These are phyloP conservation scores for Mycena alexandri DNA, from an alignment of 768 basidiomycete genomes.

Conservation along the genomic window DNA sequence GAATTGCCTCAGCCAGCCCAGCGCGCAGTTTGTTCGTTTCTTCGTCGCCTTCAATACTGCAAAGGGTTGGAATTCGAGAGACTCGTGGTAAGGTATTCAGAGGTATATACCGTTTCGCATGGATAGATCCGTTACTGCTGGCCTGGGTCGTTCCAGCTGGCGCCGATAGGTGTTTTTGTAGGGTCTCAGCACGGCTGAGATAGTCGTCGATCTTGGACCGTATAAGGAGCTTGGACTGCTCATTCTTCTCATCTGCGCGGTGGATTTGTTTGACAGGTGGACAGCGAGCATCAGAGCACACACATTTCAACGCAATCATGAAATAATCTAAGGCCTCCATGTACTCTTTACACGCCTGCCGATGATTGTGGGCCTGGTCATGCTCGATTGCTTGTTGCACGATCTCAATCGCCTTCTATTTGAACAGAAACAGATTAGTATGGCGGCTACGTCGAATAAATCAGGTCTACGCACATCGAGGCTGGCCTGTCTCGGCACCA, in stretches of 20 bases:
- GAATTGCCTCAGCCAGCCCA: slow-evolving; percentile 73
- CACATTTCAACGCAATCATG: slow-evolving; percentile 85
- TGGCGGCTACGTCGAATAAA: no score
- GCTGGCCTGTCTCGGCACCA: slow-evolving; percentile 16
- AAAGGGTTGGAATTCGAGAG: slow-evolving; percentile 29
- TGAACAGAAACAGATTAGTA: no score
- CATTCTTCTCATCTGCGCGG: slow-evolving; percentile 81
- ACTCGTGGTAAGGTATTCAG: background rate
- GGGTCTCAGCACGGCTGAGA: slow-evolving; percentile 78
- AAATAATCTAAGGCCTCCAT: slow-evolving; percentile 88
- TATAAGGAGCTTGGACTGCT: slow-evolving; percentile 79
- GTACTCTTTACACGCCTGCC: slow-evolving; percentile 84
- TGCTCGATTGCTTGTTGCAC: slow-evolving; percentile 82
- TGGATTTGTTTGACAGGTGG: background rate
- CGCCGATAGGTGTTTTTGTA: slow-evolving; percentile 73
- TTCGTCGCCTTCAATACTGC: slow-evolving; percentile 62
- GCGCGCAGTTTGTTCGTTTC: slow-evolving; percentile 85
- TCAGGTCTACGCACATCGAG: slow-evolving; percentile 5
- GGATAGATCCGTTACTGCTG: background rate
- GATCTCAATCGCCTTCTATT: slow-evolving; percentile 70
- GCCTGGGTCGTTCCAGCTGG: slow-evolving; percentile 63
- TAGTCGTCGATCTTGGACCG: slow-evolving; percentile 81
- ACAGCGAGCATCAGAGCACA: slow-evolving; percentile 32
- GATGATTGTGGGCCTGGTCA: slow-evolving; percentile 80
- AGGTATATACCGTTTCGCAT: background rate